Base-by-base conservation (phyloP, 1,139 yeast genomes). In the Yamadazyma pseudoaaseri region DNA sequence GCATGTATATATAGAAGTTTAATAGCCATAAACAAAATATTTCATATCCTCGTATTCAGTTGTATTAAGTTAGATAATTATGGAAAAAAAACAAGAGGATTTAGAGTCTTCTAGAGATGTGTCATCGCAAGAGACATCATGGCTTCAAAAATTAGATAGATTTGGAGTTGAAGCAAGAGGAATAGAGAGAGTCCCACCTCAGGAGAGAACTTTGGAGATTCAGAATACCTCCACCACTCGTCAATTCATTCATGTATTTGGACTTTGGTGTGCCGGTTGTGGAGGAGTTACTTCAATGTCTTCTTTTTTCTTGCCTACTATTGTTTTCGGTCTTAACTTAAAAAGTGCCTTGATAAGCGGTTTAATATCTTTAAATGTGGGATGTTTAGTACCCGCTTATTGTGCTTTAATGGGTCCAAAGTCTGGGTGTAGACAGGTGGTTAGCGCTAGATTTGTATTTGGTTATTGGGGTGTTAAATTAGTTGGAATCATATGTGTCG, bases 101-200 rank as follows among this genome's bases (percentile, higher is more conserved):
- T 10, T 11, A 6, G 25, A 22, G 13, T 10, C n/a, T 7, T 7
- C n/a, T 11, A 22, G 11, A 11, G 25, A 22, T 7, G 11, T n/a
- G 7, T 7, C n/a, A 22, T 18, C 21, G 7, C 9, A 7, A 7
- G 10, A 18, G 6, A 11, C n/a, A 10, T 25, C 28, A 5, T 41
- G 45, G 45, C 22, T 33, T n/a, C 32, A 51, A 16, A 55, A 54
- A 31, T 44, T 69, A 20, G 75, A 70, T 45, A 48, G 62, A 3
- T 47, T 65, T 20, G 76, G 94, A 1, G 84, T 86, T 1, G 96
- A 89, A 55, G 65, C 81, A 2, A 70, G 92, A 45, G 96, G 96
- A 34, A 83, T 89, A 31, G 90, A 86, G 44, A 66, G 96, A 43
- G 78, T 85, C 20, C 62, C 74, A 30, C 85, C 95, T 0, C 69